A percentile compares a stretch with the other conserved stretches of the same genome.
These are phyloP conservation scores for Cicer chorassanicum DNA, from an alignment of 306 rosid genomes.

Conservation along the genomic window DNA sequence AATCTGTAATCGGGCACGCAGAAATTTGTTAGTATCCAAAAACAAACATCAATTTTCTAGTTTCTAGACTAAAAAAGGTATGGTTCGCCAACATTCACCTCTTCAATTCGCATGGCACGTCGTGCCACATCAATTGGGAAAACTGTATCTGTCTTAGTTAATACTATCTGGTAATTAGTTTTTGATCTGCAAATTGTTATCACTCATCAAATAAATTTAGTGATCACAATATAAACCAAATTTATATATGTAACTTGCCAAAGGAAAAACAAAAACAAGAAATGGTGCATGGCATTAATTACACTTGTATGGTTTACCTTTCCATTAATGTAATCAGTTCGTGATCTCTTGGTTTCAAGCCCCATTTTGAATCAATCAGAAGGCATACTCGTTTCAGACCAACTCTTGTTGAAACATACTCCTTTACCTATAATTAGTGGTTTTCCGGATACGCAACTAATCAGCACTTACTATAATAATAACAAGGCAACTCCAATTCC, in stretches of 20 bases:
- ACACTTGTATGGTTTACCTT: slow-evolving; percentile 58
- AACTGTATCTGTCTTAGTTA: slow-evolving; percentile 80
- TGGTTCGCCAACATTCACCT: slow-evolving; percentile 53
- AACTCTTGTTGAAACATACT: slow-evolving; percentile 82
- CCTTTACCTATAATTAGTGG: slow-evolving; percentile 74
- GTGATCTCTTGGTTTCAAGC: slow-evolving; percentile 92
- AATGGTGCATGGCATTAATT: background rate
- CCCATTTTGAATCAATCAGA: slow-evolving; percentile 92
- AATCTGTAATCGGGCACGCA: slow-evolving; percentile 53
- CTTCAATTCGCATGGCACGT: slow-evolving; percentile 90
- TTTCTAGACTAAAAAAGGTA: background rate
- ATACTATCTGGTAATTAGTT: slow-evolving; percentile 86
- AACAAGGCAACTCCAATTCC: slow-evolving; percentile 1
- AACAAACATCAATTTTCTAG: slow-evolving; percentile 19
- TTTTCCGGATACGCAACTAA: slow-evolving; percentile 16
- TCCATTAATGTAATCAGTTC: slow-evolving; percentile 91
- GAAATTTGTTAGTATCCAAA: slow-evolving; percentile 46
- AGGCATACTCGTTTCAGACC: slow-evolving; percentile 90
- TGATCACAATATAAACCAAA: slow-evolving; percentile 15
- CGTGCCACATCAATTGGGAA: slow-evolving; percentile 96
- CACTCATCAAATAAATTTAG: slow-evolving; percentile 31
- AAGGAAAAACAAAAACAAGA: background rate
- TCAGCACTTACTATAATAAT: background rate
- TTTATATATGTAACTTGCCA: background rate
- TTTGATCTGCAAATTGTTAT: slow-evolving; percentile 65